These are phyloP conservation scores for Saccharomycopsis amapae DNA, from an alignment of 805 yeast genomes.

Conservation along the genomic window DNA sequence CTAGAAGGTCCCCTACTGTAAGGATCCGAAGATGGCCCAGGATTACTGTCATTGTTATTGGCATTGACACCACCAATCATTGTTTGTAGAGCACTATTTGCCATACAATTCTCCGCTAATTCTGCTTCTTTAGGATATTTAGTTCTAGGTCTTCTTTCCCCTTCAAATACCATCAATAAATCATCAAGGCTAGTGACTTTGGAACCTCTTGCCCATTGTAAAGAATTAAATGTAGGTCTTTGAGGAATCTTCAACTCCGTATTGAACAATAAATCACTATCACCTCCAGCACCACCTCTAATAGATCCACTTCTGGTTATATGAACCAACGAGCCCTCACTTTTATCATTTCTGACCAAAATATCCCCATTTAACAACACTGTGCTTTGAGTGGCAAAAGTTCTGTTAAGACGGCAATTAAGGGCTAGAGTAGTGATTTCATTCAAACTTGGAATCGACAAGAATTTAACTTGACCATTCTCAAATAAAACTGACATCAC, in stretches of 20 bases:
- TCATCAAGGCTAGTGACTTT: conserved; percentile 55
- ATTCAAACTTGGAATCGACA: conserved; percentile 54
- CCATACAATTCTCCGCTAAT: conserved; percentile 11
- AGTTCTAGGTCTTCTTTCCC: conserved; percentile 59
- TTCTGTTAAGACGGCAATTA: conserved; percentile 36
- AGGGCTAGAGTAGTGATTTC: conserved; percentile 47
- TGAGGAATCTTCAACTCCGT: conserved; percentile 61
- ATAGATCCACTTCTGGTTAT: conserved; percentile 34
- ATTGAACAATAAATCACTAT: conserved; percentile 60
- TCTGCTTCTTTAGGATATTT: conserved; percentile 42
- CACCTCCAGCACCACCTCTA: conserved; percentile 16
- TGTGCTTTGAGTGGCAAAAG: conserved; percentile 37
- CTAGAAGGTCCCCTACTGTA: not conserved
- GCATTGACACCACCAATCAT: not conserved
- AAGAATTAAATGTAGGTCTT: conserved; percentile 71
- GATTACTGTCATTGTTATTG: not conserved
- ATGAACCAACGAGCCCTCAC: conserved; percentile 47
- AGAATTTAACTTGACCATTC: conserved; percentile 40
- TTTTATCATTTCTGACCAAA: conserved; percentile 45
- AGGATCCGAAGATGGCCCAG: not conserved
- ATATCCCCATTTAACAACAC: conserved; percentile 53
- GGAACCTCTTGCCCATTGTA: conserved; percentile 83
- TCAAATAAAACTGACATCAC: conserved; percentile 39
- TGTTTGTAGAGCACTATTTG: not conserved
- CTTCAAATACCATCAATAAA: conserved; percentile 61